These are phyloP conservation scores for Cenchrus fungigraminus DNA, from an alignment of 176 grass and related monocot species.

Conservation along the genomic window DNA sequence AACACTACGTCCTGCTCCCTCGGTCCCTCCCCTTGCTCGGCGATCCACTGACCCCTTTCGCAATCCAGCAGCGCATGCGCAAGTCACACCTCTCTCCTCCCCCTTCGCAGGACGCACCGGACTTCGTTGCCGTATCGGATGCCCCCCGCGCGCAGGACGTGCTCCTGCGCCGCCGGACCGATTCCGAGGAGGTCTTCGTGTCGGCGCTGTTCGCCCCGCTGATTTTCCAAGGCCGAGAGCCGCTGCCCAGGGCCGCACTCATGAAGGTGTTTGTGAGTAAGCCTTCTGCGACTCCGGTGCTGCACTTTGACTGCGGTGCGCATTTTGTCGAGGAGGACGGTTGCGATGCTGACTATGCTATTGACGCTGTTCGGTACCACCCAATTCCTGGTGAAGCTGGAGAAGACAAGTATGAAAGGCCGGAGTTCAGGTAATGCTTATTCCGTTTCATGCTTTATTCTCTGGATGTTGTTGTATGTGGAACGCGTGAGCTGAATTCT, in stretches of 20 bases:
- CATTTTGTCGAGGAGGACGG: no score
- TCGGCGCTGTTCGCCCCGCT: constrained; percentile 76
- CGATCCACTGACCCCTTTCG: background rate
- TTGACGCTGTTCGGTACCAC: no score
- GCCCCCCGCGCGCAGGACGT: constrained; percentile 53
- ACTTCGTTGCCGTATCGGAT: constrained; percentile 57
- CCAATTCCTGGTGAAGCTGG: no score
- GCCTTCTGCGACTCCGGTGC: no score
- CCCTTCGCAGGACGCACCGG: constrained; percentile 36
- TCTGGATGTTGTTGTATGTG: no score
- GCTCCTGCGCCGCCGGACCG: constrained; percentile 50
- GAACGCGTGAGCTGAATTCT: no score
- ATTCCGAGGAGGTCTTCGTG: constrained; percentile 60
- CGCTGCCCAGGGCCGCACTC: background rate
- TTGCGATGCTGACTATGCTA: no score
- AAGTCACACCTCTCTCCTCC: background rate
- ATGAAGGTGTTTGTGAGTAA: no score
- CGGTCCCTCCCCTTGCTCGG: background rate
- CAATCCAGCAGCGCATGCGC: background rate
- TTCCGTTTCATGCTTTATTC: no score
- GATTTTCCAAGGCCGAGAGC: constrained; percentile 33
- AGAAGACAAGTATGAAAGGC: no score
- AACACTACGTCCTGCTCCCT: background rate
- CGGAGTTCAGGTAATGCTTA: no score
- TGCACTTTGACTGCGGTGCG: no score